Base-by-base conservation (phyloP, 352 stramenopile genomes). In the Pythium scleroteichum region DNA sequence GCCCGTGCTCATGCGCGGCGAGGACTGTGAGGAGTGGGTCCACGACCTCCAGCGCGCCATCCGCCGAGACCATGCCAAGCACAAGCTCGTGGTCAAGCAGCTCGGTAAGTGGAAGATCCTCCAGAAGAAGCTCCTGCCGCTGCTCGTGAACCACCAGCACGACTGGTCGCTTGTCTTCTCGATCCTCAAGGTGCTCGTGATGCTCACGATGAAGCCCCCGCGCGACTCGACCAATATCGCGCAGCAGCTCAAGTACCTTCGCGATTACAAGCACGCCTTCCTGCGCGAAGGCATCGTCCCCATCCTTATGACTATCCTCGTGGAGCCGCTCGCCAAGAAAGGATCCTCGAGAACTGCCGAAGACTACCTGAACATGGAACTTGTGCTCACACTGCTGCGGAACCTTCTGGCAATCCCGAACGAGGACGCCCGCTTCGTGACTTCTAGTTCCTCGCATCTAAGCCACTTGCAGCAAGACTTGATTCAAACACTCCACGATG, bases 171-270 rank as follows among this genome's bases (percentile, higher is more conserved):
- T 96, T n/a, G 83, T 93, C 13, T 92, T 95, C 45, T 95, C 87
- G 26, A 90, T 96, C 58, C 69, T 95, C 17, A 96, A 96, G 60
- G 85, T 96, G 56, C 79, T 96, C 38, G 86, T 95, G 23, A 95
- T 96, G 87, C 74, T 96, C 35, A 96, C 87, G 2, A 96, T 92
- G 85, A 90, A 90, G 44, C 87, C 86, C 1, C 54, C 82, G 4
- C 76, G 75, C 22, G 84, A 95, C 44, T 94, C 85, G 32, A 88
- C 75, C 41, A 88, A 94, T 54, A 76, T 94, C 27, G 78, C 82
- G 8, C 72, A 92, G 53, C 85, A 96, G 53, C 64, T 94, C 33
- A 82, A 82, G 68, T 93, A 91, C 57, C 60, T 96, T 10, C 66
- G 84, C 24, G 76, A 78, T 27, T 96, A 96, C 75, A 96, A 96